Evolutionary conservation across 2,329 filamentous ascomycete genomes (phyloP), one percentile per base, ranked within the genome.

Genomic region (Pyrenophora graminea): DNA sequence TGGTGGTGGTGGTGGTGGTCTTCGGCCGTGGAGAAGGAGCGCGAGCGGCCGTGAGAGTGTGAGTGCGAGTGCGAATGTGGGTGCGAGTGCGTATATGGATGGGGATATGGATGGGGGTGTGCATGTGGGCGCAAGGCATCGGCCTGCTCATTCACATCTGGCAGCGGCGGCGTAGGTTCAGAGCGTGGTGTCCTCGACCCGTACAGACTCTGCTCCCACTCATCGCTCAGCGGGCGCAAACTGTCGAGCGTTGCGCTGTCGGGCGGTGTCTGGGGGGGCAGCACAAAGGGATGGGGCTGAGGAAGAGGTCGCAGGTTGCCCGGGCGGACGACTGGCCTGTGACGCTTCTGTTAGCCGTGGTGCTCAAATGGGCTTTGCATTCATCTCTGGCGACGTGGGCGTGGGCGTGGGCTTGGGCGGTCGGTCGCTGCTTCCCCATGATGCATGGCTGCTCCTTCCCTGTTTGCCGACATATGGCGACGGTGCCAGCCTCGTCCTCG

Each of bases 21-120:
- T 40, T 86, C 87, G 47, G 88, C 76, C 5, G 88, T 92, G 30
- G 89, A 91, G 67, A 91, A 89, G 0, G 91, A 95, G 62, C 87
- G 79, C 17, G 89, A 85, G 59, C 88, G 85, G 25, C 58, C 53
- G 61, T 74, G 71, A 10, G 62, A 54, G 31, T 55, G 52, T 13
- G 66, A 56, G 19, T 64, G 61, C 53, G 54, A 32, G 36, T 56
- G 46, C 39, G 59, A 51, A 6, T 56, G 59, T 32, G 55, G 53
- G 43, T 56, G 55, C 27, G 50, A 51, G 23, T 46, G 23, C 39
- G 23, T 17, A 27, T 40, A 18, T 38, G 19, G 30, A 9, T 34
- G 27, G 30, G 40, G 13, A 17, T 8, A 10, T 38, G 21, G 45
- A 21, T 21, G 19, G 19, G 19, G 3, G 5, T 21, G 19, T 21